These are phyloP conservation scores for Ilex paraguariensis DNA, from an alignment of 305 asterid species.

Conservation along the genomic window DNA sequence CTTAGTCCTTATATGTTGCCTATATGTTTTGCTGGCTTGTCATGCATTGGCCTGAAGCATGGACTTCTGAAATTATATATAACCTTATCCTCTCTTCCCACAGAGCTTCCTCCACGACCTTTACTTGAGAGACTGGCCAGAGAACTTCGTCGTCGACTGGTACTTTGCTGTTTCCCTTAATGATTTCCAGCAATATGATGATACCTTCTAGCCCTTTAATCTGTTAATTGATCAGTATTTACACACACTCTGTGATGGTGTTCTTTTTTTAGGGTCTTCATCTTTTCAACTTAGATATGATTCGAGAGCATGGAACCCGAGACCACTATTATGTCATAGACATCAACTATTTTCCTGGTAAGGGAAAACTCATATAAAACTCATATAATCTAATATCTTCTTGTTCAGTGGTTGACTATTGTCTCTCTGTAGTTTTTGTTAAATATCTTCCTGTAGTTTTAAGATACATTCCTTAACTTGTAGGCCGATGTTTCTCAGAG, in stretches of 20 bases:
- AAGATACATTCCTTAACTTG: background rate
- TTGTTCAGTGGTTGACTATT: no score
- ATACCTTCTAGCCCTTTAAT: background rate
- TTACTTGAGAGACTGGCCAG: conserved; percentile 83
- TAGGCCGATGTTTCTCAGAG: no score
- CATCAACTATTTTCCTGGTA: conserved; percentile 96
- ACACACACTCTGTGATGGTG: background rate
- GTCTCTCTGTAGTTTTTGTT: no score
- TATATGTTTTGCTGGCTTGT: no score
- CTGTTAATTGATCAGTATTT: background rate
- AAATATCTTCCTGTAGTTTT: no score
- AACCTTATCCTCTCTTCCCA: background rate
- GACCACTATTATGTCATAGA: conserved; percentile 83
- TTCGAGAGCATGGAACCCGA: conserved; percentile 79
- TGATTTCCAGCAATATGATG: no score
- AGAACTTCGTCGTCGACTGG: conserved; percentile 82
- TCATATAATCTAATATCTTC: no score
- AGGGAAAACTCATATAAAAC: conserved; percentile 3
- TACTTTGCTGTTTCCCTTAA: conserved; percentile 18
- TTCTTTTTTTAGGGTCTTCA: conserved; percentile 62
- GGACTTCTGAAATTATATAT: no score
- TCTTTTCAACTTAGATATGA: conserved; percentile 87
- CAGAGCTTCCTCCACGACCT: conserved; percentile 93
- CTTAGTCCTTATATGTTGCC: no score
- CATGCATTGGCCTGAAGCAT: no score